Percentiles rank a stretch among this genome's conserved stretches.
Evolutionary conservation across 2,329 filamentous ascomycete species (phyloP).

Genomic region (Fusarium sp.): DNA sequence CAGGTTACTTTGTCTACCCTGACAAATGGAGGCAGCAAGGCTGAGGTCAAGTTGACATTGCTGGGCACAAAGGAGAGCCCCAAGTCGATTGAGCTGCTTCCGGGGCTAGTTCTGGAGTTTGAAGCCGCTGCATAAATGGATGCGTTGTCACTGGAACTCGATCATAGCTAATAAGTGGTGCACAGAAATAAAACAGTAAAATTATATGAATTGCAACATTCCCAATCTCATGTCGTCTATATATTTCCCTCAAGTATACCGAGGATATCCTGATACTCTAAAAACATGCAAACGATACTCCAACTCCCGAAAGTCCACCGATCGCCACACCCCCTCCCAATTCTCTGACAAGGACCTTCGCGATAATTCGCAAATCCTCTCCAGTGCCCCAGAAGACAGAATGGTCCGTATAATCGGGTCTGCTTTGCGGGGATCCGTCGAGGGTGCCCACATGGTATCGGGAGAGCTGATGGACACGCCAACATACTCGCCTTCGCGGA

Average conservation of each 20-base stretch:
- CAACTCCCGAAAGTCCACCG: not conserved
- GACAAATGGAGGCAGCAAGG: not conserved
- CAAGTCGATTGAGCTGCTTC: slow-evolving; percentile 36
- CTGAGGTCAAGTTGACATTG: slow-evolving; percentile 37
- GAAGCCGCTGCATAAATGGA: slow-evolving; percentile 17
- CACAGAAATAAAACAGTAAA: not conserved
- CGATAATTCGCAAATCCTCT: not conserved
- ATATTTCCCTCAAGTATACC: not conserved
- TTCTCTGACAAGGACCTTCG: not conserved
- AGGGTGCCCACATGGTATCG: not conserved
- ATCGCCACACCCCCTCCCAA: not conserved
- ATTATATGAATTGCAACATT: not conserved
- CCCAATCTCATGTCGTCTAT: not conserved
- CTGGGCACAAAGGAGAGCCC: slow-evolving; percentile 40
- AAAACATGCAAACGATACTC: not conserved
- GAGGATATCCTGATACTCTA: not conserved
- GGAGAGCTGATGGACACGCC: not conserved
- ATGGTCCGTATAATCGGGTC: not conserved
- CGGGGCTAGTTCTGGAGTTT: slow-evolving; percentile 38
- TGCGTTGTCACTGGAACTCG: not conserved
- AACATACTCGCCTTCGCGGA: not conserved
- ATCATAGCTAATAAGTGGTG: not conserved
- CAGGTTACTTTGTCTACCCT: slow-evolving; percentile 23
- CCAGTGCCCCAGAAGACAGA: not conserved
- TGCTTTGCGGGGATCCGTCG: fast-evolving